A percentile compares a stretch with the other conserved stretches of the same genome.
Evolutionary conservation across 2,329 filamentous ascomycete genomes (phyloP).

Genomic region (Colletotrichum somersetense): DNA sequence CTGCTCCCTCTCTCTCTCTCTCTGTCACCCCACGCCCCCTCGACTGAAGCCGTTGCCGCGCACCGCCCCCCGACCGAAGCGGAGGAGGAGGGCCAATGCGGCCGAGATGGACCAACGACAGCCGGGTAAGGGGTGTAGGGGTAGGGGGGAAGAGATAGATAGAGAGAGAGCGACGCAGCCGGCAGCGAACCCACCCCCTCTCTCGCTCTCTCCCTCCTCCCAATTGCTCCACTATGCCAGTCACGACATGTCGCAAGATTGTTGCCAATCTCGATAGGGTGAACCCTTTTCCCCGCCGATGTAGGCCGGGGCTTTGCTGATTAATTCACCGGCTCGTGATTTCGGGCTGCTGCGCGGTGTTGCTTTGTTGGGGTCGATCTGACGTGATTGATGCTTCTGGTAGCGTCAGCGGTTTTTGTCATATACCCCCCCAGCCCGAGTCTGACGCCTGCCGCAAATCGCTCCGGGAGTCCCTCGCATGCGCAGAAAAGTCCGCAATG

Average conservation of each 20-base stretch:
- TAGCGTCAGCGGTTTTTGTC: neutral
- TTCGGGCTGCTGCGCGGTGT: neutral
- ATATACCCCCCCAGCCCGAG: neutral
- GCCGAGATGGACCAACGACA: neutral
- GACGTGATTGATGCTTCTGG: neutral
- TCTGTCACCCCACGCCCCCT: neutral
- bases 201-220: neutral
- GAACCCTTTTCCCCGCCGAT: neutral
- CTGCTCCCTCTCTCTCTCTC: neutral
- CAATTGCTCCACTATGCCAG: slow-evolving; percentile 20
- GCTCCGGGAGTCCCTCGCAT: neutral
- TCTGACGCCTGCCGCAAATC: no score
- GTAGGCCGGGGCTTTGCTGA: neutral
- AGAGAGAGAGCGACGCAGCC: neutral
- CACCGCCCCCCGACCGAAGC: slow-evolving; percentile 3
- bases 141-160: no score
- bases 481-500: no score
- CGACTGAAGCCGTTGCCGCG: neutral
- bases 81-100: neutral
- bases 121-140: neutral
- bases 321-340: slow-evolving; percentile 5
- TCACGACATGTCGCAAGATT: slow-evolving; percentile 39
- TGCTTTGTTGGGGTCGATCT: neutral
- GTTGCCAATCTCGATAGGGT: slow-evolving; percentile 23
- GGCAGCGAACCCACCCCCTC: neutral